phyloP scores from a whole-genome alignment of 2,329 filamentous ascomycete genomes.

The Pseudogymnoascus sp. region DNA sequence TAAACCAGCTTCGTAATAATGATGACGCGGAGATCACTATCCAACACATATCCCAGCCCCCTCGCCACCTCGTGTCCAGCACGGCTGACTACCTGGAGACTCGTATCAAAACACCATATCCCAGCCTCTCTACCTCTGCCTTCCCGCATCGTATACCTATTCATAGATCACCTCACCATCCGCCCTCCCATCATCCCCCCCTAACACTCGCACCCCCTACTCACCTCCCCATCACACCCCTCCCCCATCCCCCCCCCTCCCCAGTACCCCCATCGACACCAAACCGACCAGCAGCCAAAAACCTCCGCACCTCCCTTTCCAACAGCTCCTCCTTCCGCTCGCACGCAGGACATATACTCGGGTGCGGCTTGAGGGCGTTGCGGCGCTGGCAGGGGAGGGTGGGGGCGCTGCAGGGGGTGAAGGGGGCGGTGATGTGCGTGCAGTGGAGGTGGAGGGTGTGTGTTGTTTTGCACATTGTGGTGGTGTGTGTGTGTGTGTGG shows the following conservation, averaged over 20 bases:
- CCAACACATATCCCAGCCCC: background rate
- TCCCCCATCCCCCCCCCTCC: background rate
- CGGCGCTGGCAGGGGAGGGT: background rate
- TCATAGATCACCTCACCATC: background rate
- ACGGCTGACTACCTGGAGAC: background rate
- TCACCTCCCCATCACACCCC: background rate
- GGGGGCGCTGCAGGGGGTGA: background rate
- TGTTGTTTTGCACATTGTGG: background rate
- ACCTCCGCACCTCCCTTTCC: background rate
- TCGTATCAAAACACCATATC: background rate
- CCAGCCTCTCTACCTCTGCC: background rate
- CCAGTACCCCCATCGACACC: background rate
- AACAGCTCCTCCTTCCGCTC: background rate
- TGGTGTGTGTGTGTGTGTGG: background rate
- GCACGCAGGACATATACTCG: background rate
- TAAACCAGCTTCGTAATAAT: background rate
- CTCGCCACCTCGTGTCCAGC: background rate
- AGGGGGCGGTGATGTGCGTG: background rate
- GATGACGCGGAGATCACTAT: background rate
- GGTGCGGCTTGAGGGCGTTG: background rate
- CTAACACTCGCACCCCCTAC: background rate
- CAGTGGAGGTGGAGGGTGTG: conserved; percentile 6
- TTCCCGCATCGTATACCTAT: background rate
- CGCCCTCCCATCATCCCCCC: background rate
- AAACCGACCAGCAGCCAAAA: background rate